Base-by-base conservation (phyloP, 176 grass and related monocot genomes). In the Paspalum notatum region DNA sequence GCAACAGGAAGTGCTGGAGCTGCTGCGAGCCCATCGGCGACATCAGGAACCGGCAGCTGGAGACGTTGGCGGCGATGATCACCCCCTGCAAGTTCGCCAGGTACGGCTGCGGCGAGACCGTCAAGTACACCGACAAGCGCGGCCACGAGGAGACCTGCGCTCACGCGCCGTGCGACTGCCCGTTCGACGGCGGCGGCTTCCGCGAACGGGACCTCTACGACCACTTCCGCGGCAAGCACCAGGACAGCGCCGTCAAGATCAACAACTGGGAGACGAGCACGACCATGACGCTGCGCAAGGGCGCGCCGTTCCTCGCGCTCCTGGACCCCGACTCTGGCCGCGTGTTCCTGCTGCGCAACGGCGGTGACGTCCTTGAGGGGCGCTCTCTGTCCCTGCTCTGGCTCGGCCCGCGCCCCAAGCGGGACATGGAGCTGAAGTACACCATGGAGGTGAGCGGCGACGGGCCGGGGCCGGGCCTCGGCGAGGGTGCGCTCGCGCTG, bases 301-400 rank as follows among this genome's bases (percentile, higher is more conserved):
- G 13, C 55, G 9, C 40, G 55, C 73, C 21, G 55, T 60, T 60
- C 54, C 55, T 39, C 3, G 40, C 60, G 73, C 54, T 76, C n/a
- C n/a, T 76, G 54, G n/a, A 26, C 32, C 32, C 32, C 2, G 24
- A 3, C 24, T 7, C 2, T 15, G 21, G 68, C 9, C 68, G 54
- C 20, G 72, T 43, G n/a, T 75, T 59, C 72, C 39, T 60, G 20
- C 54, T 75, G 12, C 38, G 59, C 72, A 60, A 45, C 54, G 53
- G 54, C 54, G n/a, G 39, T 3, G 72, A 20, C 20, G 40, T 26
- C 0, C 71, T 32, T 1, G 2, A 10, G 15, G 69, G 49, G 5
- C 49, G 70, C 15, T 54, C 70, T 8, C 70, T 73, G 25, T 53
- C 70, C 1, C 14, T 73, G 3, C 14, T 73, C 48, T 73, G 70